Base-by-base conservation (phyloP, 768 basidiomycete genomes). In the Serendipita sp. region DNA sequence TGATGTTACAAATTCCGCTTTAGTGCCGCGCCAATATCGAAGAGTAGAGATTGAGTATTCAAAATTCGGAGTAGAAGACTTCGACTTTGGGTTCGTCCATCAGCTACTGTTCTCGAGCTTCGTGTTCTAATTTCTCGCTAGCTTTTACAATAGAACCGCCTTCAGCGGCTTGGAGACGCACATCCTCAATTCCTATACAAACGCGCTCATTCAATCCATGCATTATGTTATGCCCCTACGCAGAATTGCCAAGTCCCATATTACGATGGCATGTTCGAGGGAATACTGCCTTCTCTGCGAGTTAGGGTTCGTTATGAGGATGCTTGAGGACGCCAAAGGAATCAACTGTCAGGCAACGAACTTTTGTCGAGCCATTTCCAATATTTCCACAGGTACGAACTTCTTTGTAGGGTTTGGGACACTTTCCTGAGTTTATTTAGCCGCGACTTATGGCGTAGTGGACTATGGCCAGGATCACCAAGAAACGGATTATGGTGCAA, bases 21-120 rank as follows among this genome's bases (percentile, higher is more conserved):
- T 83, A 34, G 81, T 92, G 56, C 91, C 94, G 0, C 82, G 80
- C 64, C 80, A 85, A 66, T 99, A 96, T 73, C 85, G 89, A 65
- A 87, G 86, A 70, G 93, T 96, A 15, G 94, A 97, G 75, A 99
- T 99, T 70, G 92, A 94, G 74, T 99, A 99, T 72, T 94, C 91
- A 45, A 95, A 94, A 71, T 99, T 99, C 70, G 95, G 95, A 3
- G 91, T 98, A 16, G 95, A 97, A 72, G 95, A 99, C 74, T 99
- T 99, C 70, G 96, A 99, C 74, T 99, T 99, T 70, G 95, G 82
- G 93, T 92, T 72, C 65, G 80, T 73, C 11, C 0, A 13, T 16
- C 38, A 45, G 1, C n/a, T n/a, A n/a, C 48, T 8, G n/a, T 2
- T 51, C 8, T 51, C 48, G 7, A 8, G 5, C 7, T 41, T 13